Evolutionary conservation across 345 rosid genomes (phyloP).

Genomic region (Hypericum androsaemum): DNA sequence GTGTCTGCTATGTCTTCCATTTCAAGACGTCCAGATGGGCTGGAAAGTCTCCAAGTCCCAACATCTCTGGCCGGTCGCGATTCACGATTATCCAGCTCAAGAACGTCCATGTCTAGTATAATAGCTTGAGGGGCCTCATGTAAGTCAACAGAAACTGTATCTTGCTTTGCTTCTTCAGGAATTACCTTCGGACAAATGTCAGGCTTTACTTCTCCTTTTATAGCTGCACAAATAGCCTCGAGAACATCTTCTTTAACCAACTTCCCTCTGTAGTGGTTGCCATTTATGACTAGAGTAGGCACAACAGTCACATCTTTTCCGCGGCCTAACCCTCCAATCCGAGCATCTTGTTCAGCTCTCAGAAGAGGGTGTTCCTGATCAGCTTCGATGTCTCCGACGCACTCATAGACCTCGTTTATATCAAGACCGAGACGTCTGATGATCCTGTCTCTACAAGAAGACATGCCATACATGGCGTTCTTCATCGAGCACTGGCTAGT

Average conservation of each 20-base stretch:
- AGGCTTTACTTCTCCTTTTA: constrained; percentile 30
- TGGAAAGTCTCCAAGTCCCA: no score
- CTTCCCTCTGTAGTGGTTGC: constrained; percentile 41
- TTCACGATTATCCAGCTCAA: no score
- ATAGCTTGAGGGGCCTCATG: no score
- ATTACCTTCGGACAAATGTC: constrained; percentile 25
- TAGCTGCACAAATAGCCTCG: constrained; percentile 35
- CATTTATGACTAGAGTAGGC: constrained; percentile 39
- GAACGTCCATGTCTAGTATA: no score
- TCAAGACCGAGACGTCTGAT: constrained; percentile 41
- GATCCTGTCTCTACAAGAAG: constrained; percentile 35
- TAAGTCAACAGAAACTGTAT: no score
- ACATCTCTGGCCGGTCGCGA: no score
- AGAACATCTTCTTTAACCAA: constrained; percentile 34
- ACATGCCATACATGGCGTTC: constrained; percentile 42
- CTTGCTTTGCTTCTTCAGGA: no score
- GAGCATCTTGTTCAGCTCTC: constrained; percentile 34
- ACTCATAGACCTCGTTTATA: constrained; percentile 27
- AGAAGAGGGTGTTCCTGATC: constrained; percentile 26
- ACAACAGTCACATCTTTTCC: constrained; percentile 49
- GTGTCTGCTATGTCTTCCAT: no score
- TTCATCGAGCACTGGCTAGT: constrained; percentile 54
- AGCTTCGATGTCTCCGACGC: constrained; percentile 32
- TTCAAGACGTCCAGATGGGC: no score
- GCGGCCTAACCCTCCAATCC: constrained; percentile 33